Conservation (phyloP, 1,139 yeast genomes). For the Blastobotrys proliferans region DNA sequence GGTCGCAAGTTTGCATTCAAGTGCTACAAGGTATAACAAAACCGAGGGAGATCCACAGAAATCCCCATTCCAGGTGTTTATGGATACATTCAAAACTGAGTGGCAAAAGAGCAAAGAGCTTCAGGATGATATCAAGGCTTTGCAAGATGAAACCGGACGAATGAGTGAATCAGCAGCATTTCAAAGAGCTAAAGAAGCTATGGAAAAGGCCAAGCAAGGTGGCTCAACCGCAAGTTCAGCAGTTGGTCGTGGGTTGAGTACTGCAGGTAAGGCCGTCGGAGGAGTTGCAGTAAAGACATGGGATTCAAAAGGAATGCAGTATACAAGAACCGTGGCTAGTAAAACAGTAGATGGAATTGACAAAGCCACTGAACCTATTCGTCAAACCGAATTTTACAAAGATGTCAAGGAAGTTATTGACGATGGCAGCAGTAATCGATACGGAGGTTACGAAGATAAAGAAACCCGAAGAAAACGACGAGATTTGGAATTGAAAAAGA, state of each 20-base stretch:
- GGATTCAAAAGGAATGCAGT: slow-evolving; percentile 92
- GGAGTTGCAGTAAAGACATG: slow-evolving; percentile 87
- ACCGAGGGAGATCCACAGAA: slow-evolving; percentile 28
- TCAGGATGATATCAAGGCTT: slow-evolving; percentile 87
- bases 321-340: slow-evolving; percentile 76
- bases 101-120: slow-evolving; percentile 88
- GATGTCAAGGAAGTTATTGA: slow-evolving; percentile 86
- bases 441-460: slow-evolving; percentile 89
- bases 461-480: slow-evolving; percentile 78
- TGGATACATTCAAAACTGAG: slow-evolving; percentile 86
- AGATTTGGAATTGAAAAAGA: slow-evolving; percentile 34
- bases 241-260: slow-evolving; percentile 76
- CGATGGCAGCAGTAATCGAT: slow-evolving; percentile 82
- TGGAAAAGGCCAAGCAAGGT: slow-evolving; percentile 62
- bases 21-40: slow-evolving; percentile 3
- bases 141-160: slow-evolving; percentile 94
- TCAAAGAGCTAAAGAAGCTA: slow-evolving; percentile 90
- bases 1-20: slow-evolving; percentile 7
- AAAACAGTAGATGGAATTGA: slow-evolving; percentile 73
- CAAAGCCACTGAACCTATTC: slow-evolving; percentile 88
- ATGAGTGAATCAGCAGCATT: slow-evolving; percentile 93
- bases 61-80: slow-evolving; percentile 90
- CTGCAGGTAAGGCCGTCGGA: slow-evolving; percentile 94
- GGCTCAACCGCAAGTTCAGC: slow-evolving; percentile 48
- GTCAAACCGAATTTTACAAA: slow-evolving; percentile 84